Conservation (phyloP, 805 yeast species). For the Candida bentonensis region DNA sequence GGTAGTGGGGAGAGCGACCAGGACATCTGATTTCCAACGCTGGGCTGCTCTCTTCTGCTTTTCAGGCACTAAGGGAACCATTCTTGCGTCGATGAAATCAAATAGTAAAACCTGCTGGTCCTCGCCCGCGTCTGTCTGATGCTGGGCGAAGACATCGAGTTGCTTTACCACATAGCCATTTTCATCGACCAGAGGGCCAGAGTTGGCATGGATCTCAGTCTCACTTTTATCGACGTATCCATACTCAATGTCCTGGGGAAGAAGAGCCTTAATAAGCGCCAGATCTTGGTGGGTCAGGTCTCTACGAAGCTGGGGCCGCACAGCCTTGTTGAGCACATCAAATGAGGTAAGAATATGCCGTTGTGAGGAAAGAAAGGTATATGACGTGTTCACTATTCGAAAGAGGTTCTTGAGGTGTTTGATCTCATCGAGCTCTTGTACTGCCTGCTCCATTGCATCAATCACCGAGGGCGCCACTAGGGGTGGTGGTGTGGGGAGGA, state of each 20-base stretch:
- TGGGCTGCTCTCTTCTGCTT: not conserved
- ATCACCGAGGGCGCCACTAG: too few species aligned
- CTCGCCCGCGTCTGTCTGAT: conserved; percentile 22
- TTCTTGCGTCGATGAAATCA: conserved; percentile 60
- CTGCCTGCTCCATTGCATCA: too few species aligned
- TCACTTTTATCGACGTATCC: conserved; percentile 74
- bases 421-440: not conserved
- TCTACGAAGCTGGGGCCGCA: conserved; percentile 35
- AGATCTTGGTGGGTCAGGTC: conserved; percentile 33
- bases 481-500: too few species aligned
- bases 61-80: conserved; percentile 25
- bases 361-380: not conserved
- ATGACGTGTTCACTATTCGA: not conserved
- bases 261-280: conserved; percentile 43
- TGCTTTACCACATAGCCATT: conserved; percentile 23
- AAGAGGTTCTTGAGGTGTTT: not conserved
- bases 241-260: conserved; percentile 57
- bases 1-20: not conserved
- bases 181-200: conserved; percentile 3
- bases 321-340: conserved; percentile 17
- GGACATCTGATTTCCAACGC: not conserved
- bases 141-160: conserved; percentile 36
- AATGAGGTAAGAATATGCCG: not conserved
- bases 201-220: conserved; percentile 4
- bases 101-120: conserved; percentile 47